A percentile compares a stretch with the other conserved stretches of the same genome.
phyloP scores from a whole-genome alignment of 2,329 filamentous ascomycete species.

The Venturia asperata region DNA sequence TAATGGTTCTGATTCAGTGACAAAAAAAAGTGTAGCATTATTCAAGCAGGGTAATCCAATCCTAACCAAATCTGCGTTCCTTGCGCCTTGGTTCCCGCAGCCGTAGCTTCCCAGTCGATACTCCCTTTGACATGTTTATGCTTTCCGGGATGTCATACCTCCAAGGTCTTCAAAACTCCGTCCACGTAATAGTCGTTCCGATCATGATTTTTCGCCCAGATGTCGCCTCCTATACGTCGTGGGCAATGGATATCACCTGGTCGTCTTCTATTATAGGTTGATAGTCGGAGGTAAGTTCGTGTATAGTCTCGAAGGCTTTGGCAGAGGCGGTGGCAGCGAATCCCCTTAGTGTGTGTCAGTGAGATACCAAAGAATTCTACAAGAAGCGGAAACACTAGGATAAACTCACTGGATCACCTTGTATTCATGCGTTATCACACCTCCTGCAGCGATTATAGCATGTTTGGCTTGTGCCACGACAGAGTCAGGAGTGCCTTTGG shows the following conservation, averaged over 20 bases:
- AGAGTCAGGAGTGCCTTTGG: slow-evolving; percentile 58
- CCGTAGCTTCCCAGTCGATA: background rate
- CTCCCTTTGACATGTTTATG: background rate
- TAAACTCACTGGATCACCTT: slow-evolving; percentile 37
- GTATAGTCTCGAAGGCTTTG: slow-evolving; percentile 60
- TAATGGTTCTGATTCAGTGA: background rate
- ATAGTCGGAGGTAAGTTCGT: slow-evolving; percentile 54
- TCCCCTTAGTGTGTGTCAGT: slow-evolving; percentile 49
- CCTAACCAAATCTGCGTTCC: background rate
- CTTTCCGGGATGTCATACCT: background rate
- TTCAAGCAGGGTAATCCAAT: slow-evolving; percentile 1
- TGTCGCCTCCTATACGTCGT: background rate
- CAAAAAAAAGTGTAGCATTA: background rate
- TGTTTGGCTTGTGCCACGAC: slow-evolving; percentile 66
- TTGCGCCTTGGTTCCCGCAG: background rate
- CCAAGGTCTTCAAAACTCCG: background rate
- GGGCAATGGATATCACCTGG: slow-evolving; percentile 48
- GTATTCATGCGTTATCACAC: slow-evolving; percentile 73
- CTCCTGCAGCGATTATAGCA: slow-evolving; percentile 52
- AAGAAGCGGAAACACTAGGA: slow-evolving; percentile 14
- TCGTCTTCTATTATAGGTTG: slow-evolving; percentile 70
- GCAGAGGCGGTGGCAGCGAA: slow-evolving; percentile 69
- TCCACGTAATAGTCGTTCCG: background rate
- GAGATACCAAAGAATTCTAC: slow-evolving; percentile 20
- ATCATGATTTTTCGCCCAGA: background rate